Base-by-base conservation (phyloP, 78 protist genomes). In the Fonticula alba region DNA sequence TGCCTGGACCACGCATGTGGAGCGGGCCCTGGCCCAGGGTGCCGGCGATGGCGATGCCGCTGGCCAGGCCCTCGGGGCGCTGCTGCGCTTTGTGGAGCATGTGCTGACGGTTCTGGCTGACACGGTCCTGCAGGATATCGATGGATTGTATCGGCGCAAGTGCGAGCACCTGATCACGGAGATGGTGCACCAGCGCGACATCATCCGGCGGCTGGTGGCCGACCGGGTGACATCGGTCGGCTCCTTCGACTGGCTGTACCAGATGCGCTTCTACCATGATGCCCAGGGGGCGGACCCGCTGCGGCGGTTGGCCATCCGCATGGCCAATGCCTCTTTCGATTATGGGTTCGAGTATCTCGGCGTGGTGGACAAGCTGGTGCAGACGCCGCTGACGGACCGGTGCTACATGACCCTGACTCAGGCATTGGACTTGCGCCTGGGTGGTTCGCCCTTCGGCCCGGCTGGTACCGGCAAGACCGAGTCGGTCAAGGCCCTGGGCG, bases 381-480 rank as follows among this genome's bases (percentile, higher is more conserved):
- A 81, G 64, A 89, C 98, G 62, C 89, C 92, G 22, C 82, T 89
- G 52, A 88, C 98, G 20, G 91, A 86, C 67, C 66, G 72, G 24
- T 73, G 83, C 73, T 93, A 77, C 76, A 73, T 88, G 55, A 85
- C 90, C 20, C 68, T 91, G 56, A 82, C 88, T 3, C 95, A 93
- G 62, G 98, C 98, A 0, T 41, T 93, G 20, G 82, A 83, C 33
- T 47, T 69, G 7, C 58, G 86, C 26, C 58, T 89, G 73, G 99
- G 99, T 2, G 99, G 99, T 58, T 68, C 71, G 60, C 97, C 99
- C 29, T 82, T 83, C 64, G 97, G 97, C 29, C 99, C 97, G 1
- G 97, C 97, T 0, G 99, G 97, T 29, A 95, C 99, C 1, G 97
- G 97, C 55, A 95, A 95, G 79, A 95, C 99, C 22, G 99, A 95